Percentiles rank a stretch among this genome's conserved stretches.
phyloP scores from a whole-genome alignment of 2,329 filamentous ascomycete genomes.

The Chaetomiaceae sp. region DNA sequence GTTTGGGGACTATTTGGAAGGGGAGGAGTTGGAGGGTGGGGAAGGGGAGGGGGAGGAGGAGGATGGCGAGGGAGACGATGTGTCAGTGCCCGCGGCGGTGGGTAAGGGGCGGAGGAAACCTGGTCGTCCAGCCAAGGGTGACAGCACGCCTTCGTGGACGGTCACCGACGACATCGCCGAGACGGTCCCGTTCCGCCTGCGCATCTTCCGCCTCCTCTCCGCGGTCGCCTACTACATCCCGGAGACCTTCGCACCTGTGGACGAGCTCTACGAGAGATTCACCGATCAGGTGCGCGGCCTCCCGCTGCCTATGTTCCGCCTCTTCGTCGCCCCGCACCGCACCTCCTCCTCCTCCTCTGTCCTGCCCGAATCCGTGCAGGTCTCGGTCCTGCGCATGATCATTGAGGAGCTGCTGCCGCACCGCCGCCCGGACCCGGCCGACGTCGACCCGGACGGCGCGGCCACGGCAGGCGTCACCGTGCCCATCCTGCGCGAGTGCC shows the following conservation, averaged over 20 bases:
- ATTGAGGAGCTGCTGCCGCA: slow-evolving; percentile 41
- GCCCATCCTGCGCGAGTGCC: slow-evolving; percentile 50
- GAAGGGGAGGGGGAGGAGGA: slow-evolving; percentile 14
- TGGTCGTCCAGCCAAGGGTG: slow-evolving; percentile 30
- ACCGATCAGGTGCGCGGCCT: slow-evolving; percentile 52
- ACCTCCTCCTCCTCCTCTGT: no score
- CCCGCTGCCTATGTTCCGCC: slow-evolving; percentile 50
- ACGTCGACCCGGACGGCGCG: slow-evolving; percentile 33
- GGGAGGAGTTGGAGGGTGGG: slow-evolving; percentile 45
- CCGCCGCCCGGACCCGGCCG: slow-evolving; percentile 37
- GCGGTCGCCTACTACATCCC: slow-evolving; percentile 42
- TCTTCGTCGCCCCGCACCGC: slow-evolving; percentile 43
- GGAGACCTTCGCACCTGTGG: slow-evolving; percentile 32
- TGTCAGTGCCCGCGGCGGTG: slow-evolving; percentile 36
- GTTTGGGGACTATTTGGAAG: slow-evolving; percentile 55
- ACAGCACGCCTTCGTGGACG: slow-evolving; percentile 24
- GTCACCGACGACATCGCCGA: slow-evolving; percentile 40
- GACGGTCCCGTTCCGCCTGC: slow-evolving; percentile 55
- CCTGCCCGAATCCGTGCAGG: slow-evolving; percentile 34
- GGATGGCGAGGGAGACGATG: slow-evolving; percentile 37
- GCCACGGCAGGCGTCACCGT: slow-evolving; percentile 35
- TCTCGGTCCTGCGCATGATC: slow-evolving; percentile 40
- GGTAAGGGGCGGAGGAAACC: slow-evolving; percentile 23
- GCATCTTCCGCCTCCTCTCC: slow-evolving; percentile 53
- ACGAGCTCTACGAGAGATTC: slow-evolving; percentile 54